Conservation (phyloP, 176 grass and related monocot species). For the Tillandsia fasciculata region DNA sequence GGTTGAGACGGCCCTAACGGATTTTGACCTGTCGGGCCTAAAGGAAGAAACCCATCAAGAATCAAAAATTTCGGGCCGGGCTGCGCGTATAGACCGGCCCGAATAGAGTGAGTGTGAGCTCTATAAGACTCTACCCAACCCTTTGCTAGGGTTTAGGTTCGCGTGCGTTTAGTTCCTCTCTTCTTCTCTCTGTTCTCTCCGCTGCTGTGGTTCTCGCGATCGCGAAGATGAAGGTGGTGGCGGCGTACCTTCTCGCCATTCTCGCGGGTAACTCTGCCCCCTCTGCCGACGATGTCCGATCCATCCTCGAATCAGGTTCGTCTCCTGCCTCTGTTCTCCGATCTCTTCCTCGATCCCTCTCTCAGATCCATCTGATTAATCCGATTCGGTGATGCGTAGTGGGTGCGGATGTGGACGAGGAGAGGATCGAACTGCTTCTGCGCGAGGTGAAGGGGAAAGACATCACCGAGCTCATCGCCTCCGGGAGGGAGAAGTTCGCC, state of each 20-base stretch:
- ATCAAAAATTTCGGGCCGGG: too few species aligned
- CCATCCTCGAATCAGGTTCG: background rate
- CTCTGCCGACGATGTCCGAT: background rate
- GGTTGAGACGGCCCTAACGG: too few species aligned
- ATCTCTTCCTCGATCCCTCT: background rate
- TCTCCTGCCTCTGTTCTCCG: background rate
- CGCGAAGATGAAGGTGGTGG: background rate
- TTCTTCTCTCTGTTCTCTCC: background rate
- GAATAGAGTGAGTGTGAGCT: too few species aligned
- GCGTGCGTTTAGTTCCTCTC: background rate
- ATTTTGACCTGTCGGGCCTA: too few species aligned
- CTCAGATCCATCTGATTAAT: background rate
- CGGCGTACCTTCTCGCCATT: background rate
- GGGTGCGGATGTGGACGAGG: conserved; percentile 40
- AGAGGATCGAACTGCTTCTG: conserved; percentile 31
- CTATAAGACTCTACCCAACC: too few species aligned
- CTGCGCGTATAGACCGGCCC: too few species aligned
- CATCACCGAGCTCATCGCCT: conserved; percentile 45
- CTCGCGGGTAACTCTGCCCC: background rate
- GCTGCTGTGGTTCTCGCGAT: background rate
- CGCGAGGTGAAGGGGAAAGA: conserved; percentile 41
- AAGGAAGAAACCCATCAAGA: too few species aligned
- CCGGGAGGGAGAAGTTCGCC: conserved; percentile 54
- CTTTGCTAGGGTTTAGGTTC: too few species aligned
- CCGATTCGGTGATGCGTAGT: conserved; percentile 9